Evolutionary conservation across 2,329 filamentous ascomycete genomes (phyloP).

Genomic region (Pezicula neosporulosa): DNA sequence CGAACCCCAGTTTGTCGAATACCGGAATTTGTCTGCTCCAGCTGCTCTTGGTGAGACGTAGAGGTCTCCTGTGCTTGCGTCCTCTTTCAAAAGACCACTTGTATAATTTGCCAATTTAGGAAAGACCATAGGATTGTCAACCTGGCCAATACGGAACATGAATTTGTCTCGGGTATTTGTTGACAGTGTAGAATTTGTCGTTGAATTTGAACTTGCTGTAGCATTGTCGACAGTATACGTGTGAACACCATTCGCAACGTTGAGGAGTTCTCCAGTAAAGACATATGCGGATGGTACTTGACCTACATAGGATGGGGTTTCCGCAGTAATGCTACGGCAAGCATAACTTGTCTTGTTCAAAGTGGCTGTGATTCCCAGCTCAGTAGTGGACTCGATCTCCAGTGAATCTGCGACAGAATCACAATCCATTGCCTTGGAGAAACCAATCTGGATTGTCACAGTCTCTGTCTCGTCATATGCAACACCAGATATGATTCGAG

Average conservation of each 20-base stretch:
- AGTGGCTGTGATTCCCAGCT: conserved; percentile 36
- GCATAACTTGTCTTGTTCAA: conserved; percentile 35
- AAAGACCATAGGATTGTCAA: conserved; percentile 57
- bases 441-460: conserved; percentile 50
- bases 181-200: conserved; percentile 25
- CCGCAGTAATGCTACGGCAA: conserved; percentile 35
- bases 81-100: conserved; percentile 41
- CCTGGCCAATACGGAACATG: conserved; percentile 55
- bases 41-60: conserved; percentile 52
- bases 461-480: conserved; percentile 45
- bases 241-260: conserved; percentile 59
- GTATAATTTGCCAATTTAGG: conserved; percentile 55
- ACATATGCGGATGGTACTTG: conserved; percentile 50
- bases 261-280: conserved; percentile 47
- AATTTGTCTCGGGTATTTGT: conserved; percentile 48
- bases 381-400: conserved; percentile 49
- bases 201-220: conserved; percentile 32
- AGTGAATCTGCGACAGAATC: conserved; percentile 45
- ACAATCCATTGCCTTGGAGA: conserved; percentile 59
- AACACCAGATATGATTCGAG: conserved; percentile 46
- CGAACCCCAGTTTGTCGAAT: conserved; percentile 29
- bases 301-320: conserved; percentile 39
- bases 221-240: conserved; percentile 53
- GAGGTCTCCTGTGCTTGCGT: conserved; percentile 30
- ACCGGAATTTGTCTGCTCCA: conserved; percentile 53